These are phyloP conservation scores for Beverwykella pulmonaria DNA, from an alignment of 495 filamentous ascomycete genomes.

Conservation along the genomic window DNA sequence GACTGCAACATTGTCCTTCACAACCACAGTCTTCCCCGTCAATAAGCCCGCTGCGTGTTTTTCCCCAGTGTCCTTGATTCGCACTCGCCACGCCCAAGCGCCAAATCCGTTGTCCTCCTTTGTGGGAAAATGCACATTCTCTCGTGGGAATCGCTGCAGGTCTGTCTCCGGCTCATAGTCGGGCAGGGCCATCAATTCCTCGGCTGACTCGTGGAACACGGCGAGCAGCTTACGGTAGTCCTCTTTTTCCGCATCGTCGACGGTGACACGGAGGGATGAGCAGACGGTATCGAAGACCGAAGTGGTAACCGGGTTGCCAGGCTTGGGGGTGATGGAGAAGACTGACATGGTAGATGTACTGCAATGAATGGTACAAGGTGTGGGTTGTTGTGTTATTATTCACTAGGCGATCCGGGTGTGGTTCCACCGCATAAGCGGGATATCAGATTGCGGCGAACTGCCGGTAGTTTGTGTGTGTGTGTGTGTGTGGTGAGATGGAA, in stretches of 20 bases:
- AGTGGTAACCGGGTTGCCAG: conserved; percentile 33
- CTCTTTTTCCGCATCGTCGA: conserved; percentile 41
- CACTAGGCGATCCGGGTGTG: no score
- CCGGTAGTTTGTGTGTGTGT: no score
- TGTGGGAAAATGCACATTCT: conserved; percentile 26
- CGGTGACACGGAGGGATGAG: conserved; percentile 27
- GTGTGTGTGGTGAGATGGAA: no score
- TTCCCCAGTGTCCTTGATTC: conserved; percentile 32
- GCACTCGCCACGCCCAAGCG: conserved; percentile 43
- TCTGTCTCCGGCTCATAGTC: conserved; percentile 39
- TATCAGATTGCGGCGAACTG: no score
- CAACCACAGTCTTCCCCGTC: conserved; percentile 34
- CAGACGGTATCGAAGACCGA: conserved; percentile 34
- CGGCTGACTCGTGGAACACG: conserved; percentile 41
- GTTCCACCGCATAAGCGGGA: no score
- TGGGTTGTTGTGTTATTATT: no score
- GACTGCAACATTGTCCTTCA: conserved; percentile 44
- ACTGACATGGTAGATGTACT: conserved; percentile 27
- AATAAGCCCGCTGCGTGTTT: conserved; percentile 19
- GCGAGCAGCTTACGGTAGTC: conserved; percentile 43
- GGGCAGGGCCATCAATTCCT: conserved; percentile 38
- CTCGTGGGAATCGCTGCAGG: conserved; percentile 34
- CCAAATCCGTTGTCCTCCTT: conserved; percentile 34
- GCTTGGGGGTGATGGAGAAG: conserved; percentile 17
- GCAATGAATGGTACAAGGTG: no score